Base-by-base conservation (phyloP, 164 flowering plant species). In the Santalum album region DNA sequence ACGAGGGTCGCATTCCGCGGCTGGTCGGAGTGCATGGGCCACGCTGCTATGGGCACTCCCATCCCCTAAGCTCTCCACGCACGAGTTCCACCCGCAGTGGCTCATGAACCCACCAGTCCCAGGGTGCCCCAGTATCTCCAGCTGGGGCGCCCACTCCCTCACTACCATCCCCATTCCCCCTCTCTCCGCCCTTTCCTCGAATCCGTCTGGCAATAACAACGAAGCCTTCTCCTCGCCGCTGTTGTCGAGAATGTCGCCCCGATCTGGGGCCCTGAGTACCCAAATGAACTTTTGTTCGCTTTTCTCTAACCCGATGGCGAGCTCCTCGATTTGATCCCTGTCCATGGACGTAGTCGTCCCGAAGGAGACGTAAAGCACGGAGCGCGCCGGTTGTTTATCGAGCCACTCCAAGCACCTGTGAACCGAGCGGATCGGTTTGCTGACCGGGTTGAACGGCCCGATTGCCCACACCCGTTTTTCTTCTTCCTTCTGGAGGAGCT, bases 1-100 rank as follows among this genome's bases (percentile, higher is more conserved):
- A 84, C 55, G 34, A 86, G 57, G 21, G 68, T 57, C 0, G 75
- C 29, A 54, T 84, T 83, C 51, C 75, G 63, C 1, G 85, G 88
- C 71, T 87, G 96, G 55, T 87, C 92, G 0, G 96, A 76, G 56
- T 79, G 85, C 81, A 87, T 78, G 0, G 92, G 92, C 92, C 90
- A 84, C 0, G 88, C 75, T 0, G 62, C 81, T 0, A 83, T 72
- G 0, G 94, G 86, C 36, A 73, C 69, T 10, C 71, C 77, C 69
- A 51, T 57, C 27, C 43, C 65, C 59, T 17, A 79, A 49, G 50
- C 76, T 70, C 73, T 79, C 81, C 70, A 79, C 64, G 68, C 76
- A 70, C 7, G 84, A 79, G 53, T 79, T 79, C 84, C 84, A 77
- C 6, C 81, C 81, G 57, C 84, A 79, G 47, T 79, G 84, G 53